phyloP scores from a whole-genome alignment of 768 basidiomycete genomes.

The Lentinula guzmanii region DNA sequence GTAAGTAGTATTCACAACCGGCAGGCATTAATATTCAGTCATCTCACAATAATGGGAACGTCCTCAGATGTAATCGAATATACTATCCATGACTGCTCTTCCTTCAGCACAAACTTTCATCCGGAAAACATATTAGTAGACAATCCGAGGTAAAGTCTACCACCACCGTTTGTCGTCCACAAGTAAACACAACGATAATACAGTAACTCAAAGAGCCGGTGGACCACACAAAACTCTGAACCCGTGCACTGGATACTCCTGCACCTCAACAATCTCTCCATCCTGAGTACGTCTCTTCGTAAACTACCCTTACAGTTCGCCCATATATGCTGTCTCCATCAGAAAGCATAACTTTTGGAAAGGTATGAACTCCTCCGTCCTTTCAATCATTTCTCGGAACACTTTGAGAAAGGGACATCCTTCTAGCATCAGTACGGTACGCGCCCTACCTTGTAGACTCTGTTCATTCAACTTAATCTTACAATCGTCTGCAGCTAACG shows the following conservation, averaged over 20 bases:
- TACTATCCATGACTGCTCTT: conserved; percentile 54
- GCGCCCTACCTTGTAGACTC: neutral
- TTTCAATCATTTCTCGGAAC: neutral
- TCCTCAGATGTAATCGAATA: conserved; percentile 22
- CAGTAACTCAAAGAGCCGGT: conserved; percentile 59
- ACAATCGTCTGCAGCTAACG: conserved; percentile 50
- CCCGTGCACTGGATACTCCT: conserved; percentile 69
- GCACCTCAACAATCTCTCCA: conserved; percentile 48
- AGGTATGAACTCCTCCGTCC: conserved; percentile 35
- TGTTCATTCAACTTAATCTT: conserved; percentile 5
- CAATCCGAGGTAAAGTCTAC: conserved; percentile 30
- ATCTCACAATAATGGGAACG: neutral
- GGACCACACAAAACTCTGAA: conserved; percentile 58
- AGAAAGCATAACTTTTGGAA: conserved; percentile 79
- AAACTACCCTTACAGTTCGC: neutral
- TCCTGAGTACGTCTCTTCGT: conserved; percentile 57
- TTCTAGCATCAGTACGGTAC: conserved; percentile 39
- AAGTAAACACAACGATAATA: too few relatives aligned
- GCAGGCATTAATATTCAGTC: neutral
- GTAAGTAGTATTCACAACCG: neutral
- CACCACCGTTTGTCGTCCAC: neutral
- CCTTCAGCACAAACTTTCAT: conserved; percentile 64
- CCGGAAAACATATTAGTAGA: conserved; percentile 67
- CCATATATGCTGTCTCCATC: conserved; percentile 4
- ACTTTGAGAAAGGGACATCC: neutral